Base-by-base conservation (phyloP, 2,329 filamentous ascomycete genomes). In the Exophiala oligosperma region DNA sequence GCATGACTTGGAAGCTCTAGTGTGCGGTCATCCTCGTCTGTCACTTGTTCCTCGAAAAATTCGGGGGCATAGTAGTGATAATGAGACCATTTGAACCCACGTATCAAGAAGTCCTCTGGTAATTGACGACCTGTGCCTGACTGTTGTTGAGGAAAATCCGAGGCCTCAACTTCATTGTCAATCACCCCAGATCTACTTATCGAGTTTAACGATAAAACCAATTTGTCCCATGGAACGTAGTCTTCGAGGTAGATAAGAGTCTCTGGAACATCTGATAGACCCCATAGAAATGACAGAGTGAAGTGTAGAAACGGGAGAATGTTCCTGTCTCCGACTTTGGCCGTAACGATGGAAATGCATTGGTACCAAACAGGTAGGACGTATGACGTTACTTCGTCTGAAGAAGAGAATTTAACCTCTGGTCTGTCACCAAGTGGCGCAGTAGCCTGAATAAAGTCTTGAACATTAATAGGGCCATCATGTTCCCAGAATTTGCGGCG, bases 21-120 rank as follows among this genome's bases (percentile, higher is more conserved):
- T 38, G 74, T 72, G 3, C 83, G 73, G 56, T 82, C 81, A 46
- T 84, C 80, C 48, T 85, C 81, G 58, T 84, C 81, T 38, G 76
- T 72, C 50, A 77, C 73, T 1, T 74, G 72, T 21, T 73, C 71
- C 1, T 71, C 61, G 63, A 86, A 86, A 72, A 82, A 85, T 3
- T 72, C 69, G 1, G 73, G 61, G 0, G 80, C 79, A 58, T 80
- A 82, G 63, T 79, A 81, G 53, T 46, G 23, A n/a, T 76, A 78
- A 0, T 65, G 44, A 59, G 79, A 74, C 52, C 76, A 79, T 79
- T 81, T 84, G 26, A 81, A 68, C 1, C 84, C 84, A 24, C 82
- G 77, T 5, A 86, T 78, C 1, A 78, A 66, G 61, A 81, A 85
- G 61, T 87, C 84, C 61, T 87, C 84, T 0, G 81, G 79, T 1